These are phyloP conservation scores for Cordyceps farinosa DNA, from an alignment of 2,329 filamentous ascomycete genomes.

Conservation along the genomic window DNA sequence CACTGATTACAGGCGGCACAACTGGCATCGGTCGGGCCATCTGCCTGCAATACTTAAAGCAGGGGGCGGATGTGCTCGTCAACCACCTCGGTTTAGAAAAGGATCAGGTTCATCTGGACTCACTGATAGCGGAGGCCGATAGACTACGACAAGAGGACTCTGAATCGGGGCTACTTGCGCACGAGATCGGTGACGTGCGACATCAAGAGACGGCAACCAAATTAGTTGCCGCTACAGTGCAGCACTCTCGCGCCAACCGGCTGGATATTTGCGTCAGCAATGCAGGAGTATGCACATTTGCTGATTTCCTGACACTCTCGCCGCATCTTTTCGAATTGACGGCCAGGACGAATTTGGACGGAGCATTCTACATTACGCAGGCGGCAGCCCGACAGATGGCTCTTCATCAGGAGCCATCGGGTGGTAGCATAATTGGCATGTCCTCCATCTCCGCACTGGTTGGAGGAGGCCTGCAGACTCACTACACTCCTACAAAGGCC, in stretches of 20 bases:
- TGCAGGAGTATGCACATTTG: slow-evolving; percentile 84
- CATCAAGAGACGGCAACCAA: slow-evolving; percentile 66
- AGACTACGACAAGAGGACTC: slow-evolving; percentile 33
- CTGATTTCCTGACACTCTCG: slow-evolving; percentile 74
- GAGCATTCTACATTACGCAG: slow-evolving; percentile 85
- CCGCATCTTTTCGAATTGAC: slow-evolving; percentile 68
- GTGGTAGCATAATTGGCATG: slow-evolving; percentile 77
- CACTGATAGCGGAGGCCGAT: slow-evolving; percentile 50
- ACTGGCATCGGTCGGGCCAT: slow-evolving; percentile 88
- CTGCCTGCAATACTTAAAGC: slow-evolving; percentile 70
- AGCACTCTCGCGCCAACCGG: slow-evolving; percentile 51
- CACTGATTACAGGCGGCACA: slow-evolving; percentile 81
- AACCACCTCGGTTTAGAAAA: slow-evolving; percentile 67
- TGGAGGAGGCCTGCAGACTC: slow-evolving; percentile 73
- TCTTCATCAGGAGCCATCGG: slow-evolving; percentile 53
- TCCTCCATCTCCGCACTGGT: slow-evolving; percentile 72
- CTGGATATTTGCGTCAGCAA: slow-evolving; percentile 83
- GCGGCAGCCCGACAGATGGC: slow-evolving; percentile 83
- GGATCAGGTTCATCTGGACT: slow-evolving; percentile 50
- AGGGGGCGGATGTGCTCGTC: slow-evolving; percentile 74
- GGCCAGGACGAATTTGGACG: slow-evolving; percentile 75
- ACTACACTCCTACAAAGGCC: slow-evolving; percentile 88
- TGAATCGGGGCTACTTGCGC: slow-evolving; percentile 34
- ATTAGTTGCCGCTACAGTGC: slow-evolving; percentile 64
- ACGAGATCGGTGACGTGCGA: slow-evolving; percentile 73